Evolutionary conservation across 140 eudicot genomes (phyloP).

Genomic region (Cichorium intybus): DNA sequence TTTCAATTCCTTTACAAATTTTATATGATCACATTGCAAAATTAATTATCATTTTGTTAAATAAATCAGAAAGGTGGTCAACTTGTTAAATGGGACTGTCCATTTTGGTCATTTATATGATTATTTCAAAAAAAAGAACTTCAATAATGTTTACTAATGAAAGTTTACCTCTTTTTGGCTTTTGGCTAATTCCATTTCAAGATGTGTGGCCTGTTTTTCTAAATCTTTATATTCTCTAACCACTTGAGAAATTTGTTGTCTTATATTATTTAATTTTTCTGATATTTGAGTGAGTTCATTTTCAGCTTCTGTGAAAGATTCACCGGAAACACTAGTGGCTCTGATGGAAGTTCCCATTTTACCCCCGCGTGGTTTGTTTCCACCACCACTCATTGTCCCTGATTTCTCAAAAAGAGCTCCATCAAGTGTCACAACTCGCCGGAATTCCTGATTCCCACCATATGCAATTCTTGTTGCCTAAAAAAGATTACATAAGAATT

Average conservation of each 20-base stretch:
- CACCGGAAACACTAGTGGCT: slow-evolving; percentile 76
- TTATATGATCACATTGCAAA: too few species aligned
- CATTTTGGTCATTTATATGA: neutral
- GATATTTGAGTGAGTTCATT: slow-evolving; percentile 56
- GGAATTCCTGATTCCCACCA: slow-evolving; percentile 55
- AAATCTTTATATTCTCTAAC: slow-evolving; percentile 47
- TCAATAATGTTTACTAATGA: neutral
- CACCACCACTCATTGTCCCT: slow-evolving; percentile 99
- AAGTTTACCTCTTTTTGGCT: slow-evolving; percentile 72
- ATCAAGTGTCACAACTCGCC: slow-evolving; percentile 88
- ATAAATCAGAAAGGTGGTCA: too few species aligned
- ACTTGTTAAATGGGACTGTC: neutral
- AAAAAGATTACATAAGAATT: neutral
- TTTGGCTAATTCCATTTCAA: slow-evolving; percentile 79
- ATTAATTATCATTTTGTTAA: neutral
- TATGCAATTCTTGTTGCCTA: slow-evolving; percentile 96
- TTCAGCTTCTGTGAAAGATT: slow-evolving; percentile 67
- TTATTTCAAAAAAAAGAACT: neutral
- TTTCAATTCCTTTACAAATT: too few species aligned
- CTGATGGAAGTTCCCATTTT: slow-evolving; percentile 85
- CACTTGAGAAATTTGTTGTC: slow-evolving; percentile 53
- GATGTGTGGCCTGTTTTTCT: slow-evolving; percentile 49
- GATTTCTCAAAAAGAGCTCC: slow-evolving; percentile 86
- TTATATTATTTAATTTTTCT: slow-evolving; percentile 36
- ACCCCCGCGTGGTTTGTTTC: slow-evolving; percentile 91